These are phyloP conservation scores for Diaporthe vexans DNA, from an alignment of 2,329 filamentous ascomycete species.

Conservation along the genomic window DNA sequence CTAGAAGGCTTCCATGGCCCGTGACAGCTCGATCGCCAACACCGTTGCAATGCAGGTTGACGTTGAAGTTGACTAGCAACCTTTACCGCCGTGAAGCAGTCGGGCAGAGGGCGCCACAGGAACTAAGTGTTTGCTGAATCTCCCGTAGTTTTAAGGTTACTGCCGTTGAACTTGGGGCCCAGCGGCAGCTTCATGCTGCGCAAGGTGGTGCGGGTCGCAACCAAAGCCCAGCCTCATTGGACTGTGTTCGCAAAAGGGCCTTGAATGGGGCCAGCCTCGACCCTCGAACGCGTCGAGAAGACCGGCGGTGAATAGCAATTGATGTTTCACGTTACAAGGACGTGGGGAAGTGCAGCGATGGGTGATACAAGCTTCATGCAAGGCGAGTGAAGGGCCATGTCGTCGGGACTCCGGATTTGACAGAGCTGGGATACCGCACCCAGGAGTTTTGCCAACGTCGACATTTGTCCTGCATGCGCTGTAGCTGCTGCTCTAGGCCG, in stretches of 20 bases:
- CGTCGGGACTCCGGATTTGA: slow-evolving; percentile 1
- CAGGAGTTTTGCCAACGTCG: not conserved
- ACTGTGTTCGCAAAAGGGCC: slow-evolving; percentile 19
- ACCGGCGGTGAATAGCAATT: slow-evolving; percentile 29
- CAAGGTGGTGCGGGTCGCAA: slow-evolving; percentile 18
- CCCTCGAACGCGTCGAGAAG: slow-evolving; percentile 25
- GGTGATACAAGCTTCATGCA: slow-evolving; percentile 13
- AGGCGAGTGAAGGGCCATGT: slow-evolving; percentile 17
- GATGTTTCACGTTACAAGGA: slow-evolving; percentile 27
- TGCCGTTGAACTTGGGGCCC: slow-evolving; percentile 17
- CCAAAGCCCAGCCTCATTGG: slow-evolving; percentile 18
- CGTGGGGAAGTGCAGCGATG: slow-evolving; percentile 17
- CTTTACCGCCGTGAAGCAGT: not conserved
- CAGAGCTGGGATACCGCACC: slow-evolving; percentile 10
- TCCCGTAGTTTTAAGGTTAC: not conserved
- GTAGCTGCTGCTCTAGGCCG: not conserved
- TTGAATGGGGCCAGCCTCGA: slow-evolving; percentile 6
- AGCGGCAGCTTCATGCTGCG: not conserved
- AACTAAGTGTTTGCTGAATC: not conserved
- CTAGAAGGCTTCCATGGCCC: slow-evolving; percentile 35
- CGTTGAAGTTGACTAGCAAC: slow-evolving; percentile 14
- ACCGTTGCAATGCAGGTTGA: slow-evolving; percentile 30
- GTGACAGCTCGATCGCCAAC: slow-evolving; percentile 23
- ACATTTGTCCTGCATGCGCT: slow-evolving; percentile 2
- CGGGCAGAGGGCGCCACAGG: not conserved